Conservation (phyloP, 768 basidiomycete species). For the Mrakia hoshinonis region DNA sequence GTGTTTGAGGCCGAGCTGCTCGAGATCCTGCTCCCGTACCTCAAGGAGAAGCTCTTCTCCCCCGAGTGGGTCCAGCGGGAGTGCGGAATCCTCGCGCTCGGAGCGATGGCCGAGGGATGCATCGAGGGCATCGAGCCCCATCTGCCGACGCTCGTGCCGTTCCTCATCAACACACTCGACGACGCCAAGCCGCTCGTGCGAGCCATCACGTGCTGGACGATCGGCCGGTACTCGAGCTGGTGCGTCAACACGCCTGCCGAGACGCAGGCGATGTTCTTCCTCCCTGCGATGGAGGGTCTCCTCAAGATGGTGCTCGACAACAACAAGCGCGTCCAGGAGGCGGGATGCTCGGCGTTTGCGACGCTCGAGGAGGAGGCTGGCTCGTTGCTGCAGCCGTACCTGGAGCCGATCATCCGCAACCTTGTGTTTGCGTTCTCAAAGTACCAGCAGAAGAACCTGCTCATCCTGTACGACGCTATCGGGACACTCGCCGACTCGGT, state of each 20-base stretch:
- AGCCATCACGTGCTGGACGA: conserved; percentile 97
- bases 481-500: conserved; percentile 97
- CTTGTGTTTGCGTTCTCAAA: conserved; percentile 93
- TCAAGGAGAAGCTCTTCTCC: conserved; percentile 92
- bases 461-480: conserved; percentile 97
- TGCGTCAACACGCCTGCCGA: conserved; percentile 64
- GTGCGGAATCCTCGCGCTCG: conserved; percentile 88
- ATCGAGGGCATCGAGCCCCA: conserved; percentile 93
- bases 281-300: conserved; percentile 96
- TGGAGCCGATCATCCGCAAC: conserved; percentile 89
- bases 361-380: conserved; percentile 98
- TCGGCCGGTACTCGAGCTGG: conserved; percentile 98
- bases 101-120: conserved; percentile 98
- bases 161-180: conserved; percentile 78
- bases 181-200: conserved; percentile 96
- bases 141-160: conserved; percentile 83
- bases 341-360: conserved; percentile 96
- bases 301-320: conserved; percentile 95
- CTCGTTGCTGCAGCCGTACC: conserved; percentile 74
- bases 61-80: conserved; percentile 88
- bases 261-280: conserved; percentile 81
- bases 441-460: conserved; percentile 98
- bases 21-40: conserved; percentile 72
- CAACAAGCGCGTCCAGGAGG: conserved; percentile 98
- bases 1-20: conserved; percentile 83